phyloP scores from a whole-genome alignment of 2,329 filamentous ascomycete species.

The Aspergillus pseudoviridinutans region DNA sequence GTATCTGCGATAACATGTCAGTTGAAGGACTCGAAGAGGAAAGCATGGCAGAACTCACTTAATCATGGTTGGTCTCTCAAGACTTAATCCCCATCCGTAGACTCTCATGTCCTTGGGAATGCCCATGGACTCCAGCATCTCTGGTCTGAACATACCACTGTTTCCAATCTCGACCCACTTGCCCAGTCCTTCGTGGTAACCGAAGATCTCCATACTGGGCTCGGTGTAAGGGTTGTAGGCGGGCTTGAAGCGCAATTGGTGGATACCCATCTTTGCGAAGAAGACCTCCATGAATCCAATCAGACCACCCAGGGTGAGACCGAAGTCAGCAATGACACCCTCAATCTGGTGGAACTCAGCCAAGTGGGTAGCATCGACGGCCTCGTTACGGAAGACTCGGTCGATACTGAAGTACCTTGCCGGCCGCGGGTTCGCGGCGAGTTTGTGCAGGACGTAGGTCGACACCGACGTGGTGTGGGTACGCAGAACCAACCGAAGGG shows the following conservation, averaged over 20 bases:
- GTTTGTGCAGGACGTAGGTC: slow-evolving; percentile 83
- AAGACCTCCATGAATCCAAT: slow-evolving; percentile 95
- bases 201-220: slow-evolving; percentile 97
- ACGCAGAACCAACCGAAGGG: slow-evolving; percentile 79
- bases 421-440: slow-evolving; percentile 76
- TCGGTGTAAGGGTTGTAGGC: slow-evolving; percentile 96
- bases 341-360: slow-evolving; percentile 99
- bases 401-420: slow-evolving; percentile 99
- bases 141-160: slow-evolving; percentile 96
- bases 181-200: slow-evolving; percentile 80
- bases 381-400: slow-evolving; percentile 96
- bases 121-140: slow-evolving; percentile 95
- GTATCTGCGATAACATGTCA: slow-evolving; percentile 43
- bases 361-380: slow-evolving; percentile 92
- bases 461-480: slow-evolving; percentile 95
- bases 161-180: slow-evolving; percentile 98
- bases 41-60: slow-evolving; percentile 56
- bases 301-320: slow-evolving; percentile 82
- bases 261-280: slow-evolving; percentile 93
- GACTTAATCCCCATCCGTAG: slow-evolving; percentile 86
- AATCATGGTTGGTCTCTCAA: slow-evolving; percentile 98
- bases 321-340: slow-evolving; percentile 96
- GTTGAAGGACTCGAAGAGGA: not conserved
- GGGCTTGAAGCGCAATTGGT: slow-evolving; percentile 86
- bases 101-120: slow-evolving; percentile 86